phyloP scores from a whole-genome alignment of 352 stramenopile genomes.

The Thalassiosira hispida region DNA sequence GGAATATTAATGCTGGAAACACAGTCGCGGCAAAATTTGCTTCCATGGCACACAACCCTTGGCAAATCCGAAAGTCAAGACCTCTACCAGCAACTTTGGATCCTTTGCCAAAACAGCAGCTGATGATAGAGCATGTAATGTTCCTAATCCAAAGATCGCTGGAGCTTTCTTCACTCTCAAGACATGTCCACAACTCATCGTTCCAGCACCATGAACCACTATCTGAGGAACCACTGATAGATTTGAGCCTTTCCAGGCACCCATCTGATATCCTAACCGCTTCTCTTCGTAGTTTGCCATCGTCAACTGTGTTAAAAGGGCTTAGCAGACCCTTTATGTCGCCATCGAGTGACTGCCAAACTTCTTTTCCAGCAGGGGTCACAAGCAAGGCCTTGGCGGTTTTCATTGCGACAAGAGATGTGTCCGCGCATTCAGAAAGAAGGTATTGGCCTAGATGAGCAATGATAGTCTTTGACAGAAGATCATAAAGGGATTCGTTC shows the following conservation, averaged over 20 bases:
- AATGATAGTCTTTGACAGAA: slow-evolving; percentile 51
- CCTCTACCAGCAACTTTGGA: slow-evolving; percentile 34
- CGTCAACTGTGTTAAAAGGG: slow-evolving; percentile 45
- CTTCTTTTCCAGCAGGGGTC: slow-evolving; percentile 55
- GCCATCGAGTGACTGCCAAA: slow-evolving; percentile 55
- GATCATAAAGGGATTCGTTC: slow-evolving; percentile 36
- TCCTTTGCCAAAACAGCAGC: slow-evolving; percentile 66
- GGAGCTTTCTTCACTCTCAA: slow-evolving; percentile 20
- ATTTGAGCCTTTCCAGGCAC: slow-evolving; percentile 47
- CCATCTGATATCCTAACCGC: slow-evolving; percentile 45
- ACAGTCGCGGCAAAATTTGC: slow-evolving; percentile 68
- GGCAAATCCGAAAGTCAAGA: slow-evolving; percentile 69
- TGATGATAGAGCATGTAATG: slow-evolving; percentile 71
- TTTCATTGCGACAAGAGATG: slow-evolving; percentile 71
- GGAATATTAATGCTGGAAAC: slow-evolving; percentile 75
- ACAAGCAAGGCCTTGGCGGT: slow-evolving; percentile 69
- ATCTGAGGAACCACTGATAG: slow-evolving; percentile 16
- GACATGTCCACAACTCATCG: slow-evolving; percentile 62
- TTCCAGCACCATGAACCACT: slow-evolving; percentile 76
- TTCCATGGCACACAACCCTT: slow-evolving; percentile 65
- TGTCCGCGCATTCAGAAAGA: slow-evolving; percentile 55
- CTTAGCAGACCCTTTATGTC: slow-evolving; percentile 39
- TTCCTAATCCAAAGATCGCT: slow-evolving; percentile 76
- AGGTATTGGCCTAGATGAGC: slow-evolving; percentile 73
- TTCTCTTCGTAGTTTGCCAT: slow-evolving; percentile 39